Percentiles rank a stretch among this genome's conserved stretches.
These are phyloP conservation scores for Tolypocladium amazonense DNA, from an alignment of 2,329 filamentous ascomycete genomes.

Conservation along the genomic window DNA sequence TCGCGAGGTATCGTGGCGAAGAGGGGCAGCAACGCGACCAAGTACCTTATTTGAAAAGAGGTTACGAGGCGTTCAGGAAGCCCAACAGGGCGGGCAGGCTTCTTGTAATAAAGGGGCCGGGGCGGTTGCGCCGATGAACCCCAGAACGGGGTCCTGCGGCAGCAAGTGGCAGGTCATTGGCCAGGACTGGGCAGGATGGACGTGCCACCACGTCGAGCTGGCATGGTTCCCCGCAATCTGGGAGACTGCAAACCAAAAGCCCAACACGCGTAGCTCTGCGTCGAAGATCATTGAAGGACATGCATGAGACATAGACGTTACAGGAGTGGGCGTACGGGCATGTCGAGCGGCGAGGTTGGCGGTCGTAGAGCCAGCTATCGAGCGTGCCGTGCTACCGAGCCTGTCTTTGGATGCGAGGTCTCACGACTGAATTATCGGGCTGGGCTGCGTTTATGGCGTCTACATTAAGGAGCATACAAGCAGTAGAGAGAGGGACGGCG, in stretches of 20 bases:
- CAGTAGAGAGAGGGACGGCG: no score
- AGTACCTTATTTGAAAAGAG: background rate
- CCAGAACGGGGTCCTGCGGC: background rate
- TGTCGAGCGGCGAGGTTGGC: background rate
- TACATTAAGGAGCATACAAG: no score
- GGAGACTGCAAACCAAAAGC: background rate
- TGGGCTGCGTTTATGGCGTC: no score
- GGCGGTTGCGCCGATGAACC: background rate
- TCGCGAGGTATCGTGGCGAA: background rate
- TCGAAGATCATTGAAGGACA: background rate
- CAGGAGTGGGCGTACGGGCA: background rate
- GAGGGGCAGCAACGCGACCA: background rate
- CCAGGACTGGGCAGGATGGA: background rate
- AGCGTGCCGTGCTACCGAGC: background rate
- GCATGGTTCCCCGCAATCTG: background rate
- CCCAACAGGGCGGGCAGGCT: background rate
- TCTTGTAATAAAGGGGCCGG: background rate
- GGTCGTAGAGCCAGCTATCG: background rate
- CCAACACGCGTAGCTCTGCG: background rate
- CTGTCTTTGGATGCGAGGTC: background rate
- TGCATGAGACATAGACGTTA: background rate
- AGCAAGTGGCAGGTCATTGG: background rate
- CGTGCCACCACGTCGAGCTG: background rate
- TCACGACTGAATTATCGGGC: background rate
- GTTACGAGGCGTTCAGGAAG: background rate